A percentile compares a stretch with the other conserved stretches of the same genome.
Conservation (phyloP, 108 stramenopile genomes). For the Cylindrotheca fusiformis region DNA sequence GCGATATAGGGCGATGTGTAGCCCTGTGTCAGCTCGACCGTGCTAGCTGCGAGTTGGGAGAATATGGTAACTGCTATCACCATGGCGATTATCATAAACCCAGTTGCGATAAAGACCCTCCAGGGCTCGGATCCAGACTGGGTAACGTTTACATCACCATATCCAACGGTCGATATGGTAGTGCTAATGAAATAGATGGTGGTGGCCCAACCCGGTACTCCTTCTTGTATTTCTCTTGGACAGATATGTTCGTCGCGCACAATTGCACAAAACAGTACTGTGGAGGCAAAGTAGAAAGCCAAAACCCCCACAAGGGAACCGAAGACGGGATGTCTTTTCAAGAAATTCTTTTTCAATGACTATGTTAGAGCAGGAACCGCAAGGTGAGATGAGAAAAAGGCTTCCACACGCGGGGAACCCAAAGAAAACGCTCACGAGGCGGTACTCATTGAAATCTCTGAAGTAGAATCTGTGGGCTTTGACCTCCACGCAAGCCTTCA, state of each 20-base stretch:
- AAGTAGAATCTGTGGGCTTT: conserved; percentile 44
- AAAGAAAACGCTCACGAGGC: conserved; percentile 19
- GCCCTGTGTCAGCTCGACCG: conserved; percentile 25
- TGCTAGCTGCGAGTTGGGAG: conserved; percentile 19
- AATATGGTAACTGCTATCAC: conserved; percentile 37
- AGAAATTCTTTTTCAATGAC: background rate
- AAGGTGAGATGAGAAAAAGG: background rate
- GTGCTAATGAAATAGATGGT: conserved; percentile 41
- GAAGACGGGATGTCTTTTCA: background rate
- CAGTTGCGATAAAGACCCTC: conserved; percentile 39
- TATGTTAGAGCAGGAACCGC: background rate
- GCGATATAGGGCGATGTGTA: too few species aligned
- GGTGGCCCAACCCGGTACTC: conserved; percentile 21
- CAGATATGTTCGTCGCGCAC: conserved; percentile 39
- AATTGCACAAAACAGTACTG: conserved; percentile 47
- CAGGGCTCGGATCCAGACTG: conserved; percentile 19
- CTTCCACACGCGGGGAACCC: conserved; percentile 19
- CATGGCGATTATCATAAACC: conserved; percentile 49
- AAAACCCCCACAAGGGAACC: conserved; percentile 1
- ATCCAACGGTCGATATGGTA: conserved; percentile 53
- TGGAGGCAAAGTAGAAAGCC: conserved; percentile 32
- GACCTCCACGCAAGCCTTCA: conserved; percentile 15
- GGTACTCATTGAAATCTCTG: conserved; percentile 45
- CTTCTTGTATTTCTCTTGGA: conserved; percentile 5
- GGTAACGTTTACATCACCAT: conserved; percentile 40